A percentile compares a stretch with the other conserved stretches of the same genome.
Evolutionary conservation across 768 basidiomycete species (phyloP).

Genomic region (Lentinula guzmanii): DNA sequence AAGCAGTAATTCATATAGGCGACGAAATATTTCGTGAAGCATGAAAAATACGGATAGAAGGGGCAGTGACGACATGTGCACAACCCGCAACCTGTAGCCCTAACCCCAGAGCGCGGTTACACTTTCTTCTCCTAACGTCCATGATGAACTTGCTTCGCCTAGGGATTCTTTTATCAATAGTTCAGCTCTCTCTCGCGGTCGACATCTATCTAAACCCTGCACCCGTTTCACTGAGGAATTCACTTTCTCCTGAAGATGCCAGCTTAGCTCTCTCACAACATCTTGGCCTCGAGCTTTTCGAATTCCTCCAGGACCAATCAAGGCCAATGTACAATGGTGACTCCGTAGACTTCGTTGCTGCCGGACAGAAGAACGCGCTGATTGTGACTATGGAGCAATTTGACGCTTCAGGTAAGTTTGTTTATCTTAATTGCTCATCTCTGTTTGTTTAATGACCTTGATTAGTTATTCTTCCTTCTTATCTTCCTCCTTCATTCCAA

Average conservation of each 20-base stretch:
- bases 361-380: constrained; percentile 43
- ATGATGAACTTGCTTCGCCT: constrained; percentile 6
- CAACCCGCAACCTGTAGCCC: not conserved
- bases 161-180: constrained; percentile 21
- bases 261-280: constrained; percentile 60
- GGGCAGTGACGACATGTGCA: not conserved
- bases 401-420: constrained; percentile 46
- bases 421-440: not conserved
- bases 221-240: constrained; percentile 25
- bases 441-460: constrained; percentile 3
- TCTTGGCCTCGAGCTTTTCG: constrained; percentile 65
- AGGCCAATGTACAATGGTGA: constrained; percentile 15
- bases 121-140: not conserved
- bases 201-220: constrained; percentile 56
- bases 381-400: constrained; percentile 51
- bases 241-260: constrained; percentile 46
- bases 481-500: constrained; percentile 43
- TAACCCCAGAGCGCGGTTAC: not conserved
- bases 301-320: constrained; percentile 36
- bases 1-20: not conserved
- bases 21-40: not conserved
- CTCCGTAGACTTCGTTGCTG: constrained; percentile 50
- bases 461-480: constrained; percentile 53
- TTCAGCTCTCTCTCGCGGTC: constrained; percentile 41
- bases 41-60: not conserved